Evolutionary conservation across 495 filamentous ascomycete genomes (phyloP).

Genomic region (Penicillium flavigenum): DNA sequence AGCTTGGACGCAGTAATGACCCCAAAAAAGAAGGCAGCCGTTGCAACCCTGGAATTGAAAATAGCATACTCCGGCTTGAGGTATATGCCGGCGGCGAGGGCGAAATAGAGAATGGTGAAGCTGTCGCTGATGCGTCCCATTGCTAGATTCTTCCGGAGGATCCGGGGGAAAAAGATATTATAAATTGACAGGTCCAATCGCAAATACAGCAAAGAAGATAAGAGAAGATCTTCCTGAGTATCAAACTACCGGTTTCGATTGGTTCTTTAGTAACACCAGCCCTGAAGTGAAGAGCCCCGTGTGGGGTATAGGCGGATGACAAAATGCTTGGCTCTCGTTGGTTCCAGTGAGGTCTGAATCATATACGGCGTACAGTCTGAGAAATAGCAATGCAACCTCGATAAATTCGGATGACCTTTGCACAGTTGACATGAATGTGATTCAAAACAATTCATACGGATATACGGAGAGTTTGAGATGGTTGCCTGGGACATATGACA

Average conservation of each 20-base stretch:
- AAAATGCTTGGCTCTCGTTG: background rate
- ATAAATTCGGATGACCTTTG: background rate
- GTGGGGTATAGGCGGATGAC: background rate
- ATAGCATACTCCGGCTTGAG: conserved; percentile 36
- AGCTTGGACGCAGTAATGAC: conserved; percentile 27
- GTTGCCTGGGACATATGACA: background rate
- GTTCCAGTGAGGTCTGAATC: background rate
- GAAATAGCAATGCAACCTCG: background rate
- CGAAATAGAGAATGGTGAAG: conserved; percentile 26
- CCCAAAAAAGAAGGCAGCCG: conserved; percentile 24
- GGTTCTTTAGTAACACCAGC: background rate
- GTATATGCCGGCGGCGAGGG: conserved; percentile 26
- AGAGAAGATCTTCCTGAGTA: background rate
- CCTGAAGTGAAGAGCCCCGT: background rate
- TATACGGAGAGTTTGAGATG: background rate
- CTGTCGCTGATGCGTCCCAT: conserved; percentile 24
- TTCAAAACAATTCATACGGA: too few species aligned
- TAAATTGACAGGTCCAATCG: background rate
- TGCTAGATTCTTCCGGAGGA: background rate
- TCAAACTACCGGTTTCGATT: background rate
- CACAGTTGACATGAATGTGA: background rate
- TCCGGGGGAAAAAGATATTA: background rate
- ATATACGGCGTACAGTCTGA: background rate
- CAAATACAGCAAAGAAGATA: background rate
- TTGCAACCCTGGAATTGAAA: conserved; percentile 29